A percentile compares a stretch with the other conserved stretches of the same genome.
Conservation (phyloP, 1,139 yeast genomes). For the Hansenula sp. region DNA sequence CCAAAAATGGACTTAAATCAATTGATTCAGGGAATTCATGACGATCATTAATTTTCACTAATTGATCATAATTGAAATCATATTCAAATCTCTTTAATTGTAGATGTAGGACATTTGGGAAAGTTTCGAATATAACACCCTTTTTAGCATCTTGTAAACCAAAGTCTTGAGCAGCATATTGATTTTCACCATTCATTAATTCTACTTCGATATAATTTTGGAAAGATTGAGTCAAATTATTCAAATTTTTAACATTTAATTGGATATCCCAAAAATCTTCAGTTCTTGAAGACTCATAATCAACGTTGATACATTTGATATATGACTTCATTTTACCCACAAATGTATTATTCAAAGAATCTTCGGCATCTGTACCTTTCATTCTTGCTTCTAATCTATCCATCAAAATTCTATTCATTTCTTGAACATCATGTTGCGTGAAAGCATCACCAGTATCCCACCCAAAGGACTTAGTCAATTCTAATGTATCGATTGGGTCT, state of each 20-base stretch:
- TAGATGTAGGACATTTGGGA: slow-evolving; percentile 90
- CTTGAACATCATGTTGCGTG: slow-evolving; percentile 98
- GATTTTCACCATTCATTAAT: slow-evolving; percentile 89
- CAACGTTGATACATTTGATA: slow-evolving; percentile 91
- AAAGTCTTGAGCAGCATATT: slow-evolving; percentile 87
- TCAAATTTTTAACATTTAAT: slow-evolving; percentile 83
- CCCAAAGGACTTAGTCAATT: slow-evolving; percentile 88
- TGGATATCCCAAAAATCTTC: slow-evolving; percentile 99
- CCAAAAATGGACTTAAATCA: slow-evolving; percentile 77
- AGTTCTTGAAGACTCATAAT: slow-evolving; percentile 84
- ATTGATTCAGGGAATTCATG: slow-evolving; percentile 86
- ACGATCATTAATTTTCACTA: slow-evolving; percentile 88
- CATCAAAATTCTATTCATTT: slow-evolving; percentile 91
- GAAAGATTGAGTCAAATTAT: slow-evolving; percentile 70
- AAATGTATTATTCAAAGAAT: slow-evolving; percentile 73
- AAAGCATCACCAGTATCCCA: slow-evolving; percentile 97
- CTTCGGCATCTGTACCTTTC: slow-evolving; percentile 87
- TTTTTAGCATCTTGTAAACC: slow-evolving; percentile 96
- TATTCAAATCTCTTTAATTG: slow-evolving; percentile 94
- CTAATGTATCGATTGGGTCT: slow-evolving; percentile 79
- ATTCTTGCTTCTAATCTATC: slow-evolving; percentile 87
- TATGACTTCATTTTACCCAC: slow-evolving; percentile 97
- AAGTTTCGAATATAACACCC: slow-evolving; percentile 87
- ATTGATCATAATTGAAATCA: slow-evolving; percentile 84
- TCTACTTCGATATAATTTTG: slow-evolving; percentile 86